Base-by-base conservation (phyloP, 2,329 filamentous ascomycete species). In the Aureobasidium sp. region DNA sequence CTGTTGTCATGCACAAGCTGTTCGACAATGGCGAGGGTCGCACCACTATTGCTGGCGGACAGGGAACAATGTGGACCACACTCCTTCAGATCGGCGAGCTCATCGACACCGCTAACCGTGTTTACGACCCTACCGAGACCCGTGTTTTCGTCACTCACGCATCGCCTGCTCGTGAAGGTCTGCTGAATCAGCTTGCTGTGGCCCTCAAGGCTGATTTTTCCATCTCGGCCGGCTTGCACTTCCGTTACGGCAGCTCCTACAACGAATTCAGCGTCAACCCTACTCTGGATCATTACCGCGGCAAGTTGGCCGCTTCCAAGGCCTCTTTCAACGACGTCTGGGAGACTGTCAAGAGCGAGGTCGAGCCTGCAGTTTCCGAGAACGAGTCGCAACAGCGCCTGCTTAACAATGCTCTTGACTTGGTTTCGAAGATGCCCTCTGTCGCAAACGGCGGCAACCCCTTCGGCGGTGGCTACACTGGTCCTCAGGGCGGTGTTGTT, bases 231-330 rank as follows among this genome's bases (percentile, higher is more conserved):
- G 94, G 94, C 69, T 86, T 99, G 32, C 94, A 99, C 77, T 99
- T 99, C 86, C 85, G 94, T 66, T 99, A 99, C 68, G 94, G 95
- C 66, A 97, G 93, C 75, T 99, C 95, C 1, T 99, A 99, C 82
- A 99, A 99, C 77, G 95, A 99, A 75, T 99, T 99, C 78, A 97
- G 92, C 66, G 94, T 99, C 72, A 99, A 99, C 75, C 95, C 94
- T 3, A 97, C 93, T 0, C 81, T 99, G 61, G 94, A 99, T 70
- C 94, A 99, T 77, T 99, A 99, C 77, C 91, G 95, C 63, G 95
- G 94, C 72, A 99, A 99, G 82, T 86, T 99, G 60, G 93, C 94
- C 57, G 94, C 94, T 13, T 97, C 93, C 54, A 97, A 97, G 77
- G 93, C 94, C 1, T 97, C 94, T 0, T 99, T 99, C 80, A 96